Evolutionary conservation across 2,329 filamentous ascomycete species (phyloP), one percentile per base, ranked within the genome.

Genomic region (Pyrenophora teres): DNA sequence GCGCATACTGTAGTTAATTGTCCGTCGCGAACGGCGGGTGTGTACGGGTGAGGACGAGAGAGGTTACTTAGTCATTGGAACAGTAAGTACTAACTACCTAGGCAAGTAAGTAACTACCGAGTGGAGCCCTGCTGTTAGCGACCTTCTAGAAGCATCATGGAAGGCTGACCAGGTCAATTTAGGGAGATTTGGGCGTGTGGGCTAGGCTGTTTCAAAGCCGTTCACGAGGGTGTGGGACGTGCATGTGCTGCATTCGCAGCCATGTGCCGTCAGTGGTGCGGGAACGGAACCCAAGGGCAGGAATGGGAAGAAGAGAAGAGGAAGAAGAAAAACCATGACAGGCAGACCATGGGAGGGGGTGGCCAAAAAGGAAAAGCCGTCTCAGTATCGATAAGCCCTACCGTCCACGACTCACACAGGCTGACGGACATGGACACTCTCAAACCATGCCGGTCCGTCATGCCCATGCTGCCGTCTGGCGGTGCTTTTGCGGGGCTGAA

Each of bases 161-260:
- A 59, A 57, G 48, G 45, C 16, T 37, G 44, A 35, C 15, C 31
- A 4, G 32, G 35, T 30, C 27, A 30, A 30, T 30, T 30, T 30
- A 30, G 27, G 27, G 27, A 30, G 33, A 33, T 23, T 33, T 46
- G 50, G 35, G 50, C 46, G 46, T 46, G 42, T 41, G 31, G 18
- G 33, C 43, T 48, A 52, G 37, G 49, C 53, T 44, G 59, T 62
- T 56, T 64, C 62, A 61, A 57, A 46, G 41, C 39, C 7, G 51
- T 54, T 54, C 46, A 37, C 38, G 42, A 27, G 8, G 36, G 35
- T 44, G 40, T 45, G 44, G 49, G 40, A 40, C 45, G 31, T 35
- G 31, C 46, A 48, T 32, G 19, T 23, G 43, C 15, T 46, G 35
- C 46, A 36, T 37, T 18, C 4, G 37, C 46, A 48, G 46, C 46